Evolutionary conservation across 192 early-diverging fungal species (phyloP), one percentile per base, ranked within the genome.

Genomic region (Cetraspora pellucida): DNA sequence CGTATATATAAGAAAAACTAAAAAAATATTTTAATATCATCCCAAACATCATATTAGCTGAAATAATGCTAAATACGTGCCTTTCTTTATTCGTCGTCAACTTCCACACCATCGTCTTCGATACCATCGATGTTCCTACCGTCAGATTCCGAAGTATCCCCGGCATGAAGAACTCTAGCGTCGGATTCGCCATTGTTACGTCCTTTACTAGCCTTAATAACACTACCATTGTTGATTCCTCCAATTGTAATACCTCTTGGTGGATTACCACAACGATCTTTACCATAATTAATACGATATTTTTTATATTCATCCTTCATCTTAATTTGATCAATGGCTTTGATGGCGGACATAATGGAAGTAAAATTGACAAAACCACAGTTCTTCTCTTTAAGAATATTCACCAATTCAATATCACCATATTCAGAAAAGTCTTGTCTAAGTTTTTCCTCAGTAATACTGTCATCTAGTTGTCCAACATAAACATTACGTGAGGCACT

Each of bases 291-390:
- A 80, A 96, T 85, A 50, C 87, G 81, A 72, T 86, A 86, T 17
- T 74, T 75, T 49, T 78, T 82, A 76, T 93, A 93, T 37, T 87
- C 90, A 28, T 90, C 86, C 58, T 91, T 85, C 13, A 60, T 37
- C 45, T 86, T 84, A 49, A 93, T 90, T 9, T 81, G 82, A 25
- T 94, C 91, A n/a, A 94, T 91, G 25, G 94, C 95, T 59, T 87
- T 88, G 46, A 96, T 86, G 14, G 95, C 94, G 21, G 80, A 86
- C 2, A 81, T 61, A 68, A 96, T 91, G 63, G 93, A 90, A 16
- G 90, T 91, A 79, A 93, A 95, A 81, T 92, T 94, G 75, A 96
- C 92, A 81, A 96, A 96, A 1, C 86, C 93, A 77, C 93, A 94
- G 71, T 88, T 92, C 77, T 95, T 95, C 49, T 95, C 93, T 65